Evolutionary conservation across 2,329 filamentous ascomycete species (phyloP), one percentile per base, ranked within the genome.

Genomic region (Chrysosphaeria jannelii): DNA sequence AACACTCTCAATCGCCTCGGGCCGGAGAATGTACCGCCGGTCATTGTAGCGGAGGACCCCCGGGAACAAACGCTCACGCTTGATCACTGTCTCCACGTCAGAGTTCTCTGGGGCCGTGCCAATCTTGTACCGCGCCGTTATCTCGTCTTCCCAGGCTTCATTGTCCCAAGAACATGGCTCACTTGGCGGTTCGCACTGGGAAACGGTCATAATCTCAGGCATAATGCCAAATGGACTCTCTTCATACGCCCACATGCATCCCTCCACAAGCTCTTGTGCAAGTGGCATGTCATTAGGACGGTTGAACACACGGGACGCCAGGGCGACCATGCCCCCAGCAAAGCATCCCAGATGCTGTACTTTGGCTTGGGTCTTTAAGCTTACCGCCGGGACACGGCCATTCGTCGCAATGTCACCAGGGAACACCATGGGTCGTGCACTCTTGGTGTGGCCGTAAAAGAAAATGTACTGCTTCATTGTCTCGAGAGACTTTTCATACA

Each of bases 1-100:
- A 4, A 85, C 58, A 9, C 62, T 70, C 45, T 81, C 72, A 25
- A 81, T 75, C 2, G 71, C 71, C 42, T 81, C 72, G 10, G 71
- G 71, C 27, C 66, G 55, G 20, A 75, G 48, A 16, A 70, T 57
- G 36, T 72, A 74, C 25, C 51, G 51, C 19, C 46, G 41, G 27
- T 66, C 57, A 19, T 44, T 39, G 23, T 67, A 50, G 10, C 45
- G 44, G 3, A 52, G 45, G 36, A 68, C 57, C n/a, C 64, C 65
- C 4, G 42, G 44, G 6, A 53, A 51, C 4, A 68, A 33, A 6
- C 44, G 43, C 26, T 49, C 43, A 7, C 23, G 27, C 29, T 51
- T 23, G 8, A n/a, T 25, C 4, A 21, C 13, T 18, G 22, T 12
- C 17, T 19, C 23, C 4, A 67, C 69, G 41, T 75, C 68, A 39